Evolutionary conservation across 2,329 filamentous ascomycete genomes (phyloP).

Genomic region (Sclerotinia nivalis): DNA sequence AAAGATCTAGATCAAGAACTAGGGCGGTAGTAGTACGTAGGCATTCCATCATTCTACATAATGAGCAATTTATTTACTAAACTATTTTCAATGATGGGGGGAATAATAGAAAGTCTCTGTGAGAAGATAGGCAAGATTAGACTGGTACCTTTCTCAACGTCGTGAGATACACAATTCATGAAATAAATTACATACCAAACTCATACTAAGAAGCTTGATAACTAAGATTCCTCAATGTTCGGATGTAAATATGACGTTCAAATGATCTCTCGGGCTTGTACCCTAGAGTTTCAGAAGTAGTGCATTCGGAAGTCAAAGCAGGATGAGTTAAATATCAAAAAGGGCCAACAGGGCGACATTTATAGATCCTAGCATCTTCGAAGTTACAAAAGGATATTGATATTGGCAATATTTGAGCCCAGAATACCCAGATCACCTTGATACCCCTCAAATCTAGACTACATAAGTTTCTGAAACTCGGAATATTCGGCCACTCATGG

Average conservation of each 20-base stretch:
- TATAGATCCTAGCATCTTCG: background rate
- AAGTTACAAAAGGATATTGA: conserved; percentile 17
- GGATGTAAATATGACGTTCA: background rate
- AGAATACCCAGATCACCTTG: background rate
- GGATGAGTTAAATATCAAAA: background rate
- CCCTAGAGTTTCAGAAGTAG: background rate
- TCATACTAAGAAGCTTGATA: background rate
- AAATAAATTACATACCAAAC: background rate
- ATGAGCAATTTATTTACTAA: background rate
- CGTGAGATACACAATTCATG: background rate
- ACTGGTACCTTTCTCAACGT: background rate
- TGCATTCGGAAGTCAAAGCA: background rate
- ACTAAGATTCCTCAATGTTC: background rate
- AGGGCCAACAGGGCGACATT: background rate
- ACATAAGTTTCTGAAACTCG: background rate
- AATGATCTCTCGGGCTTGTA: background rate
- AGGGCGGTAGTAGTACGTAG: background rate
- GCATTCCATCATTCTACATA: conserved; percentile 1
- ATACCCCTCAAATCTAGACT: conserved; percentile 9
- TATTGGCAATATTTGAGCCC: background rate
- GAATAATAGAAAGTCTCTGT: background rate
- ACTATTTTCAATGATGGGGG: no score
- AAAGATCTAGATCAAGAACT: conserved; percentile 1
- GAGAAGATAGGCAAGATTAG: background rate
- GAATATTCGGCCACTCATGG: background rate